Conservation (phyloP, 805 yeast species). For the Candida patagonica region DNA sequence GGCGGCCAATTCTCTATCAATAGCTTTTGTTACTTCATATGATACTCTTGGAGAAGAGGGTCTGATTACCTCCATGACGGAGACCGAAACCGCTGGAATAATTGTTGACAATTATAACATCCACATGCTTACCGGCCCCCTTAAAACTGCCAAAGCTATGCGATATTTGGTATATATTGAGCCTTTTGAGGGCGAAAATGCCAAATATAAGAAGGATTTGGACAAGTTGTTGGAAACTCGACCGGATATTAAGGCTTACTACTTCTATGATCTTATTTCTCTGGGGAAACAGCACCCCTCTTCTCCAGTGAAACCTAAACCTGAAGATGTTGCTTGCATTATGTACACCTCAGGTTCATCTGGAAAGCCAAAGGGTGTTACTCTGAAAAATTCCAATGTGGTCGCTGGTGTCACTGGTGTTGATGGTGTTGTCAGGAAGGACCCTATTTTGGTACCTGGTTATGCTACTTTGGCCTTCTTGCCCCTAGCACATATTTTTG, state of each 20-base stretch:
- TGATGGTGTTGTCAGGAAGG: constrained; percentile 46
- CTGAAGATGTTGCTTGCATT: constrained; percentile 59
- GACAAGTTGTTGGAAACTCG: constrained; percentile 53
- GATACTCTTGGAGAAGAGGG: constrained; percentile 90
- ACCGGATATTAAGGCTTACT: constrained; percentile 64
- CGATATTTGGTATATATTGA: constrained; percentile 67
- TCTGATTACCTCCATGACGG: constrained; percentile 64
- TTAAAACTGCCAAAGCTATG: constrained; percentile 51
- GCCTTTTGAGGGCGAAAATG: constrained; percentile 49
- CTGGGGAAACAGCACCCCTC: constrained; percentile 50
- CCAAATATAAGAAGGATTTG: constrained; percentile 39
- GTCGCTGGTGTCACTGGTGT: constrained; percentile 86
- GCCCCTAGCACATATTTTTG: constrained; percentile 95
- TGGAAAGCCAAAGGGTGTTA: constrained; percentile 80
- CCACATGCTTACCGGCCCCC: constrained; percentile 57
- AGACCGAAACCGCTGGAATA: constrained; percentile 70
- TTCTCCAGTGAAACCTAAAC: constrained; percentile 38
- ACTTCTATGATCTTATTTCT: constrained; percentile 54
- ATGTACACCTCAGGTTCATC: constrained; percentile 88
- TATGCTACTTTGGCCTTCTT: constrained; percentile 82
- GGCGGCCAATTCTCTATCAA: constrained; percentile 67
- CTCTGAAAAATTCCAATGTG: constrained; percentile 54
- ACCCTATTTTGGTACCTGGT: constrained; percentile 35
- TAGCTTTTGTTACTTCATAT: constrained; percentile 91
- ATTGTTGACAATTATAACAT: constrained; percentile 78